These are phyloP conservation scores for Pseudoscleropodium purum DNA, from an alignment of 225 moss, liverwort and hornwort species.

Conservation along the genomic window DNA sequence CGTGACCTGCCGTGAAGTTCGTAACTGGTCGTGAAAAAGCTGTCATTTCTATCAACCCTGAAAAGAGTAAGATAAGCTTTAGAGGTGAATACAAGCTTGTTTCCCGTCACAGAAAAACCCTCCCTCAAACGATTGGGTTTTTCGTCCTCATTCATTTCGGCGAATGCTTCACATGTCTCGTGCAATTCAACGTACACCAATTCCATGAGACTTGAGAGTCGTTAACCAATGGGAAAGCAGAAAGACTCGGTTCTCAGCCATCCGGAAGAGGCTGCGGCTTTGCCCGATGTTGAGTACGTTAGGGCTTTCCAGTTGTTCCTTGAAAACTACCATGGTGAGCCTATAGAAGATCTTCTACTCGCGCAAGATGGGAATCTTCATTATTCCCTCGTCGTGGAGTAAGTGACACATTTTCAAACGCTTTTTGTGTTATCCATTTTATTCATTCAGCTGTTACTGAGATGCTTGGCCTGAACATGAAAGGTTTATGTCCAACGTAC, in stretches of 20 bases:
- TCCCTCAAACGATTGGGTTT: background rate
- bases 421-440: background rate
- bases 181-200: background rate
- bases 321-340: conserved; percentile 27
- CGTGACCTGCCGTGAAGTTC: background rate
- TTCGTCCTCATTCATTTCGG: background rate
- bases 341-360: conserved; percentile 30
- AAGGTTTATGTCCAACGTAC: background rate
- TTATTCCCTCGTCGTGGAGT: conserved; percentile 38
- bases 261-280: conserved; percentile 8
- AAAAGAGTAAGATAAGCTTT: background rate
- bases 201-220: background rate
- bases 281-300: conserved; percentile 26
- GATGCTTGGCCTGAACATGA: background rate
- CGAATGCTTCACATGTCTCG: background rate
- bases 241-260: conserved; percentile 13
- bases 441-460: background rate
- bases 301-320: conserved; percentile 40
- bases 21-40: background rate
- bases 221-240: conserved; percentile 36
- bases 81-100: background rate
- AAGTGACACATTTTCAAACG: background rate
- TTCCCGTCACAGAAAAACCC: background rate
- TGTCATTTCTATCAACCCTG: background rate
- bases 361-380: conserved; percentile 15